Percentiles rank a stretch among this genome's conserved stretches.
Evolutionary conservation across 768 basidiomycete genomes (phyloP).

Genomic region (Lentinula sp.): DNA sequence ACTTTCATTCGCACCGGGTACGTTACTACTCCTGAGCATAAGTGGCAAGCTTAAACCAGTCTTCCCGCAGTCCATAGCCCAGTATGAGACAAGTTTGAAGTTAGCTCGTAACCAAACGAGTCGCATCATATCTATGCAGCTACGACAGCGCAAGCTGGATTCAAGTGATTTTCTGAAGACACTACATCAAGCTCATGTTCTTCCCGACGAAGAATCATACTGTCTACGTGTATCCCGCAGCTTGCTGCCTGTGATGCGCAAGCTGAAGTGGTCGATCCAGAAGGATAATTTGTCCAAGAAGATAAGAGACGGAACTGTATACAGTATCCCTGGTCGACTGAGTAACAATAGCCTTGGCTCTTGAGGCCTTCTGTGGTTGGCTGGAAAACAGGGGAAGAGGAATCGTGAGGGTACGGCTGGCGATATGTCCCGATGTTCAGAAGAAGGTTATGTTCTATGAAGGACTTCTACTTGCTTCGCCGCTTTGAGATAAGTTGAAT

Average conservation of each 20-base stretch:
- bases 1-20: slow-evolving; percentile 59
- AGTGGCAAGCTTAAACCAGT: neutral
- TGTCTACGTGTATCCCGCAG: slow-evolving; percentile 50
- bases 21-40: slow-evolving; percentile 15
- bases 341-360: slow-evolving; percentile 16
- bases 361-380: slow-evolving; percentile 44
- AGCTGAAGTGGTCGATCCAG: slow-evolving; percentile 68
- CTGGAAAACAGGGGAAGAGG: slow-evolving; percentile 43
- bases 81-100: slow-evolving; percentile 55
- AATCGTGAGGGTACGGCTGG: slow-evolving; percentile 56
- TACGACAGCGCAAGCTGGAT: slow-evolving; percentile 39
- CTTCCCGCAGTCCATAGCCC: slow-evolving; percentile 51
- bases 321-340: slow-evolving; percentile 8
- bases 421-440: slow-evolving; percentile 59
- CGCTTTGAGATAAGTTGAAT: too few relatives aligned
- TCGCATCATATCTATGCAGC: slow-evolving; percentile 45
- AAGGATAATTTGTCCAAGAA: slow-evolving; percentile 55
- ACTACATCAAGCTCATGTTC: slow-evolving; percentile 44
- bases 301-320: slow-evolving; percentile 38
- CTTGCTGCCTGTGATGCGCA: slow-evolving; percentile 57
- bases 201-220: slow-evolving; percentile 62
- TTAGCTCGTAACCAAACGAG: slow-evolving; percentile 51
- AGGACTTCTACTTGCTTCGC: neutral
- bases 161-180: slow-evolving; percentile 27
- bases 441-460: slow-evolving; percentile 61